phyloP scores from a whole-genome alignment of 352 stramenopile species.

The Phytophthora nicotianae region DNA sequence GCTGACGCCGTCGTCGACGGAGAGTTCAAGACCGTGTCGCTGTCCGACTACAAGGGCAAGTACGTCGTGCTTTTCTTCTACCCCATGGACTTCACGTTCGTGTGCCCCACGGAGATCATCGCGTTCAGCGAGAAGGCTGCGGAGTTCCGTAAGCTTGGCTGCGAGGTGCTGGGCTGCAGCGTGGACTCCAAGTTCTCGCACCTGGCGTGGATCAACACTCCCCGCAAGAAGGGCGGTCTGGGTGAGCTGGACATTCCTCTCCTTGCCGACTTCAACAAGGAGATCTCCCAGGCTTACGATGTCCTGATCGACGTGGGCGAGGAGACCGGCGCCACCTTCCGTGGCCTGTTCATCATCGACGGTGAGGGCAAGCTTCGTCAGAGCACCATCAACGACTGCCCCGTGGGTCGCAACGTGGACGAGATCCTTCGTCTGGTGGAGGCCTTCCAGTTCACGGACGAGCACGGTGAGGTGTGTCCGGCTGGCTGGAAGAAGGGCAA shows the following conservation, averaged over 20 bases:
- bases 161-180: slow-evolving; percentile 75
- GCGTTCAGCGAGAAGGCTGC: slow-evolving; percentile 79
- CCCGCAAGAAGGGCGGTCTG: slow-evolving; percentile 87
- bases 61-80: slow-evolving; percentile 94
- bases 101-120: slow-evolving; percentile 91
- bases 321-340: slow-evolving; percentile 73
- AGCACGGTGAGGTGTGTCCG: slow-evolving; percentile 91
- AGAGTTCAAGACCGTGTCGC: slow-evolving; percentile 82
- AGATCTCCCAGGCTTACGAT: slow-evolving; percentile 75
- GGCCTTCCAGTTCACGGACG: slow-evolving; percentile 91
- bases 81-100: slow-evolving; percentile 92
- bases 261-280: slow-evolving; percentile 89
- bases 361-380: slow-evolving; percentile 77
- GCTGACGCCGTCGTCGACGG: slow-evolving; percentile 76
- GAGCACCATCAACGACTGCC: slow-evolving; percentile 89
- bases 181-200: slow-evolving; percentile 90
- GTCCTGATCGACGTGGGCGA: slow-evolving; percentile 73
- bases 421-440: slow-evolving; percentile 89
- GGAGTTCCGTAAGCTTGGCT: slow-evolving; percentile 75
- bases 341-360: slow-evolving; percentile 92
- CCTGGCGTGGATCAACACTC: slow-evolving; percentile 88
- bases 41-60: slow-evolving; percentile 88
- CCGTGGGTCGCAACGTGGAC: slow-evolving; percentile 88
- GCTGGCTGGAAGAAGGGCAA: slow-evolving; percentile 90
- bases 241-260: slow-evolving; percentile 92